Conservation (phyloP, 2,329 filamentous ascomycete genomes). For the Monilinia laxa region DNA sequence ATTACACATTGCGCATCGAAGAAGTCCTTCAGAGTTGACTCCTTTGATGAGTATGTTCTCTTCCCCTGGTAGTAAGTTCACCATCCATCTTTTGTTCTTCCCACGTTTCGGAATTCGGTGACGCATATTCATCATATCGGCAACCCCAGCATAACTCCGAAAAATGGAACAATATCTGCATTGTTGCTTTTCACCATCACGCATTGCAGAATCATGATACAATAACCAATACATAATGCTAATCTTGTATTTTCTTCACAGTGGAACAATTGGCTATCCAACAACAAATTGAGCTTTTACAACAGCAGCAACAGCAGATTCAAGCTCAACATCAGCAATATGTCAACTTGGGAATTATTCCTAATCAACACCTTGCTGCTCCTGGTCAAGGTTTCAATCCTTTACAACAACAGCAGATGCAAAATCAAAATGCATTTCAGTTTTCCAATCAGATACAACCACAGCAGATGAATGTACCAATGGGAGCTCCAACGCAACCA, state of each 20-base stretch:
- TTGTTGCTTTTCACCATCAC: not conserved
- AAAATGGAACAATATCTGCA: constrained; percentile 11
- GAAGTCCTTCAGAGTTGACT: constrained; percentile 95
- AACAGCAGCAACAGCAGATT: constrained; percentile 97
- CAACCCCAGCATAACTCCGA: not conserved
- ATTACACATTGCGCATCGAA: constrained; percentile 94
- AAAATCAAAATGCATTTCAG: constrained; percentile 82
- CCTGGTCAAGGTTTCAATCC: constrained; percentile 68
- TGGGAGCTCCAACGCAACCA: constrained; percentile 76
- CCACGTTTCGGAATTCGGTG: constrained; percentile 20
- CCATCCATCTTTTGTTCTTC: constrained; percentile 22
- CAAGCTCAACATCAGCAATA: constrained; percentile 96
- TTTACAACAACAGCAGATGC: constrained; percentile 70
- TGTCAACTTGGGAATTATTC: constrained; percentile 94
- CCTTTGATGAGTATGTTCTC: constrained; percentile 91
- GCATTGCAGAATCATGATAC: constrained; percentile 26
- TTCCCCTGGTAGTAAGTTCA: constrained; percentile 58
- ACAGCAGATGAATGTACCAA: constrained; percentile 68
- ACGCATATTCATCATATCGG: constrained; percentile 30
- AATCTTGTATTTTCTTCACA: constrained; percentile 42
- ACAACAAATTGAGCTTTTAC: constrained; percentile 95
- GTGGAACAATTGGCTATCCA: constrained; percentile 98
- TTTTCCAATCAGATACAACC: constrained; percentile 77
- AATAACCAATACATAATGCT: not conserved
- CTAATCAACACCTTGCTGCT: constrained; percentile 70